Percentiles rank a stretch among this genome's conserved stretches.
Evolutionary conservation across 2,329 filamentous ascomycete species (phyloP).

Genomic region (Arthrocladium fulminans): DNA sequence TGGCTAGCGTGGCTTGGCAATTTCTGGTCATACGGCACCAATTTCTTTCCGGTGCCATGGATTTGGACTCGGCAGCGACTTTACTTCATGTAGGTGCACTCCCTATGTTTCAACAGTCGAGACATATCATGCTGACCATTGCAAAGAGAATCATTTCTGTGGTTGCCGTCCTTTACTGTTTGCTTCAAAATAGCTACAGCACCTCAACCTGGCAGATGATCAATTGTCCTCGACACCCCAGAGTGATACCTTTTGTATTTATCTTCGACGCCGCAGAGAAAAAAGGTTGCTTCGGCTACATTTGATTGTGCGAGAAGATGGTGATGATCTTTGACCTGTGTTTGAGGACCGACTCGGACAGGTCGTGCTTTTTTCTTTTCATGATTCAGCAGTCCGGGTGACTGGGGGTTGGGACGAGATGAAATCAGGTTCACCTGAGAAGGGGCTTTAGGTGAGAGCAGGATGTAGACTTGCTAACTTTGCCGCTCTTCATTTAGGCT

Average conservation of each 20-base stretch:
- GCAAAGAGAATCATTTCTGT: constrained; percentile 87
- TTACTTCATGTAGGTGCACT: neutral
- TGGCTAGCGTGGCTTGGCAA: neutral
- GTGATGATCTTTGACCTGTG: constrained; percentile 83
- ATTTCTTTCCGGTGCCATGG: too few relatives aligned
- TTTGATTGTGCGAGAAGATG: constrained; percentile 54
- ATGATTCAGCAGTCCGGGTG: constrained; percentile 19
- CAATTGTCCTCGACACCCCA: constrained; percentile 74
- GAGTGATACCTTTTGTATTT: constrained; percentile 75
- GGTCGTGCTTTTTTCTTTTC: constrained; percentile 17
- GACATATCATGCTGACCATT: too few relatives aligned
- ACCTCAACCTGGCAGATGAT: constrained; percentile 91
- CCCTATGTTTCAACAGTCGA: neutral
- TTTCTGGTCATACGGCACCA: neutral
- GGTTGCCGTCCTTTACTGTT: constrained; percentile 89
- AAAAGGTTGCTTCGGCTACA: neutral
- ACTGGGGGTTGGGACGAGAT: constrained; percentile 22
- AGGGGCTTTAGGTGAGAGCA: too few relatives aligned
- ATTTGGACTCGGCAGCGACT: too few relatives aligned
- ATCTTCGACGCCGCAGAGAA: constrained; percentile 34
- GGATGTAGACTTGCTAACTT: too few relatives aligned
- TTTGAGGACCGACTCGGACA: constrained; percentile 24
- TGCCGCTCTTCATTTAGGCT: too few relatives aligned
- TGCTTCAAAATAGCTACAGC: constrained; percentile 88
- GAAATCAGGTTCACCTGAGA: neutral